Percentiles rank a stretch among this genome's conserved stretches.
These are phyloP conservation scores for Aspergillus udagawae DNA, from an alignment of 2,329 filamentous ascomycete species.

Conservation along the genomic window DNA sequence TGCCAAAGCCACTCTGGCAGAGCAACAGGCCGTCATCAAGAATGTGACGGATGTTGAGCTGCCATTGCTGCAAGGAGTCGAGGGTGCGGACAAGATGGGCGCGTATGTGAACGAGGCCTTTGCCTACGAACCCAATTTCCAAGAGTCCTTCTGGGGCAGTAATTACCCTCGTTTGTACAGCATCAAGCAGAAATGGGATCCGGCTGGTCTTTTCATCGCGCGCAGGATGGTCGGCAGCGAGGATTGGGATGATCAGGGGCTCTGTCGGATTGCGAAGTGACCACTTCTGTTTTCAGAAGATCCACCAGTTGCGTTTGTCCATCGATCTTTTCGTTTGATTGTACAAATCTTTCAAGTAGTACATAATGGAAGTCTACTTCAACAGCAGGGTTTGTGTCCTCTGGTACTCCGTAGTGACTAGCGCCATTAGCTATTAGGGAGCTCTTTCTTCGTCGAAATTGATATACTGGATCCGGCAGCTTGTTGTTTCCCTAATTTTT, in stretches of 20 bases:
- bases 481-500: too few species aligned
- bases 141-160: conserved; percentile 38
- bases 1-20: conserved; percentile 19
- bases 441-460: too few species aligned
- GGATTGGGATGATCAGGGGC: conserved; percentile 21
- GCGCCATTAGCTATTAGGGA: too few species aligned
- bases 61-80: conserved; percentile 17
- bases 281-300: not conserved
- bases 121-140: conserved; percentile 37
- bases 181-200: conserved; percentile 31
- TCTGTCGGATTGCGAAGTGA: conserved; percentile 13
- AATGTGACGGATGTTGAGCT: conserved; percentile 28
- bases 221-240: conserved; percentile 21
- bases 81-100: conserved; percentile 22
- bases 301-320: too few species aligned
- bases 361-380: too few species aligned
- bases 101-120: conserved; percentile 40
- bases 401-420: too few species aligned
- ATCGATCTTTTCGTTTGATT: not conserved
- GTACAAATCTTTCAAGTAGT: too few species aligned
- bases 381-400: too few species aligned
- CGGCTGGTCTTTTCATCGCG: conserved; percentile 24
- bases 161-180: conserved; percentile 26
- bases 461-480: too few species aligned
- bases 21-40: conserved; percentile 34